Percentiles rank a stretch among this genome's conserved stretches.
Evolutionary conservation across 805 yeast genomes (phyloP).

Genomic region (Wickerhamiella qilinensis): DNA sequence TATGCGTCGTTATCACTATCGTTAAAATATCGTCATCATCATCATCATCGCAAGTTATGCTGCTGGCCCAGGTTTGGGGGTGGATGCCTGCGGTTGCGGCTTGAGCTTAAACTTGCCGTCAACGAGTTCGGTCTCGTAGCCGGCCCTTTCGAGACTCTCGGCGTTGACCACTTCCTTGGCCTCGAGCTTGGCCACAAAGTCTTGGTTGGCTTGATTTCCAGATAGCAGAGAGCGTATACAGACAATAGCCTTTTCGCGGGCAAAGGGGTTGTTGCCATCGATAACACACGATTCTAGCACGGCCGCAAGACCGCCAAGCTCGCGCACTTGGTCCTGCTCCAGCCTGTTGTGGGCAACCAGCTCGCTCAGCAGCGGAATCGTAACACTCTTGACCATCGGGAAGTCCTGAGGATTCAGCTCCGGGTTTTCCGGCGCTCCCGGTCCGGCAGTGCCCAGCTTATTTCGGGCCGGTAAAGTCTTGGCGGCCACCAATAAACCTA

Average conservation of each 20-base stretch:
- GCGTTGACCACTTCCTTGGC: constrained; percentile 52
- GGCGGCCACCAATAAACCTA: constrained; percentile 3
- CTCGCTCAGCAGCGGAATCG: constrained; percentile 50
- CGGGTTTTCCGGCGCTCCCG: too few relatives aligned
- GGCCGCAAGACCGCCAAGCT: constrained; percentile 49
- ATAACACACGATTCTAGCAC: constrained; percentile 68
- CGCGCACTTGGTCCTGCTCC: constrained; percentile 54
- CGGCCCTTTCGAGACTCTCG: constrained; percentile 48
- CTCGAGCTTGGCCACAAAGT: constrained; percentile 59
- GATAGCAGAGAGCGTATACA: constrained; percentile 57
- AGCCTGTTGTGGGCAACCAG: constrained; percentile 34
- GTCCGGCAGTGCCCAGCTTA: constrained; percentile 5
- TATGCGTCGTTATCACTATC: background rate
- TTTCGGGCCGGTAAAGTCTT: constrained; percentile 5
- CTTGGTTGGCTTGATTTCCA: constrained; percentile 54
- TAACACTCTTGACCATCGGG: constrained; percentile 49
- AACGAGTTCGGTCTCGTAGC: constrained; percentile 56
- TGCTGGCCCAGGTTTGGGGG: constrained; percentile 11
- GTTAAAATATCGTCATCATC: background rate
- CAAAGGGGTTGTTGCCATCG: constrained; percentile 74
- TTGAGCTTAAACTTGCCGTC: constrained; percentile 56
- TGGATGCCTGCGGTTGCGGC: constrained; percentile 15
- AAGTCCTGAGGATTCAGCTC: constrained; percentile 20
- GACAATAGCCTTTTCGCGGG: constrained; percentile 61
- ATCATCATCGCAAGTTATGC: background rate